Evolutionary conservation across 1,139 yeast species (phyloP).

Genomic region (Yueomyces sp.): DNA sequence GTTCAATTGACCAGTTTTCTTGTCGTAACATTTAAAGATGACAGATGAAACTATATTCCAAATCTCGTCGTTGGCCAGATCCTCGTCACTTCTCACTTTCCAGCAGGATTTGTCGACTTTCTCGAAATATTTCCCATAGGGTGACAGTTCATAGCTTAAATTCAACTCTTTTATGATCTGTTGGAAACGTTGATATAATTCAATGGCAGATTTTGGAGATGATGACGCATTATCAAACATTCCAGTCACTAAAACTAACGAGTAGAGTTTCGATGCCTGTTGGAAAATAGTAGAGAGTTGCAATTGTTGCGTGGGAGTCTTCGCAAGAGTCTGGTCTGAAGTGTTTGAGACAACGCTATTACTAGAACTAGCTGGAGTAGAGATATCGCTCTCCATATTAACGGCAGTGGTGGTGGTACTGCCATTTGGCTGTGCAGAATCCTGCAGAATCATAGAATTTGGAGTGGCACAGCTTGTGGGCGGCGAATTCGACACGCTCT

Average conservation of each 20-base stretch:
- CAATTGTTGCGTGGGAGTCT: not conserved
- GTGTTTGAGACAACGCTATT: slow-evolving; percentile 1
- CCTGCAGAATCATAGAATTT: slow-evolving; percentile 1
- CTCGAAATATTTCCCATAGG: slow-evolving; percentile 22
- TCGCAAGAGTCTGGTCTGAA: not conserved
- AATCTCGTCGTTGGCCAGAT: slow-evolving; percentile 15
- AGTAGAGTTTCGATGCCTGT: slow-evolving; percentile 19
- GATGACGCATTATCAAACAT: slow-evolving; percentile 18
- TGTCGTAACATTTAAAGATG: slow-evolving; percentile 19
- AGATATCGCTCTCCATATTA: slow-evolving; percentile 4
- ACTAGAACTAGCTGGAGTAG: slow-evolving; percentile 2
- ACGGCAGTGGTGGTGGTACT: not conserved
- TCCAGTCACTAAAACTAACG: slow-evolving; percentile 14
- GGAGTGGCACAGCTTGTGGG: slow-evolving; percentile 14
- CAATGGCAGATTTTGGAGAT: slow-evolving; percentile 23
- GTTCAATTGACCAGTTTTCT: slow-evolving; percentile 17
- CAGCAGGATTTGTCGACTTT: slow-evolving; percentile 13
- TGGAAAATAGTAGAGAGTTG: slow-evolving; percentile 14
- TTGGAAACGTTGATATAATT: slow-evolving; percentile 22
- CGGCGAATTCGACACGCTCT: slow-evolving; percentile 14
- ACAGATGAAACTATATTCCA: slow-evolving; percentile 20
- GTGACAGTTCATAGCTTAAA: slow-evolving; percentile 19
- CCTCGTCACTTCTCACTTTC: slow-evolving; percentile 21
- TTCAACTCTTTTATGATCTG: slow-evolving; percentile 22
- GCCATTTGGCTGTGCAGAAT: not conserved